Evolutionary conservation across 2,329 filamentous ascomycete genomes (phyloP).

Genomic region (Penicillium paneum): DNA sequence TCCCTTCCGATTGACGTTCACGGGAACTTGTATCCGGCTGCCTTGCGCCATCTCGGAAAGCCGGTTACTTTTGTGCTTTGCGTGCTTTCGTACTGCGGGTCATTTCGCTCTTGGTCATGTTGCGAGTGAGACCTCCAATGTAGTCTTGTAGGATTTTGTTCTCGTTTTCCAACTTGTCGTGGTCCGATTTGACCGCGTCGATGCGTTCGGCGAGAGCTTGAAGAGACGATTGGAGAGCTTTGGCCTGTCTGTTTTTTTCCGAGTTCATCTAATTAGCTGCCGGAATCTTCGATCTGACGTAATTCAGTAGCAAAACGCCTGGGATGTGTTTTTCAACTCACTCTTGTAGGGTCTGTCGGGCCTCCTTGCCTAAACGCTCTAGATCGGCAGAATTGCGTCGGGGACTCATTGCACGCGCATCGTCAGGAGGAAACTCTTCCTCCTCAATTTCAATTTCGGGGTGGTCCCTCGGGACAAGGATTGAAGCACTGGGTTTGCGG

Average conservation of each 20-base stretch:
- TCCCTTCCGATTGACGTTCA: slow-evolving; percentile 14
- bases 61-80: slow-evolving; percentile 39
- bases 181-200: slow-evolving; percentile 88
- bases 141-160: slow-evolving; percentile 98
- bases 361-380: slow-evolving; percentile 79
- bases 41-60: slow-evolving; percentile 9
- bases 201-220: slow-evolving; percentile 88
- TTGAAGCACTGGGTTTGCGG: slow-evolving; percentile 75
- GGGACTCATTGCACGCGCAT: slow-evolving; percentile 92
- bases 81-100: slow-evolving; percentile 53
- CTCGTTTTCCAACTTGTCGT: slow-evolving; percentile 93
- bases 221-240: slow-evolving; percentile 82
- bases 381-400: slow-evolving; percentile 86
- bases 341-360: slow-evolving; percentile 63
- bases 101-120: slow-evolving; percentile 57
- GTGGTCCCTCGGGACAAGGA: slow-evolving; percentile 75
- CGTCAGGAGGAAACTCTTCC: slow-evolving; percentile 75
- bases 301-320: background rate
- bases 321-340: slow-evolving; percentile 38
- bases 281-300: background rate
- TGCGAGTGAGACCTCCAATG: slow-evolving; percentile 91
- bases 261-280: background rate
- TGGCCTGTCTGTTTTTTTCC: slow-evolving; percentile 66
- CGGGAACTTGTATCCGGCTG: slow-evolving; percentile 14
- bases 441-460: slow-evolving; percentile 69